Evolutionary conservation across 371 early-diverging fungal species (phyloP).

Genomic region (Haplosporangium sp.): DNA sequence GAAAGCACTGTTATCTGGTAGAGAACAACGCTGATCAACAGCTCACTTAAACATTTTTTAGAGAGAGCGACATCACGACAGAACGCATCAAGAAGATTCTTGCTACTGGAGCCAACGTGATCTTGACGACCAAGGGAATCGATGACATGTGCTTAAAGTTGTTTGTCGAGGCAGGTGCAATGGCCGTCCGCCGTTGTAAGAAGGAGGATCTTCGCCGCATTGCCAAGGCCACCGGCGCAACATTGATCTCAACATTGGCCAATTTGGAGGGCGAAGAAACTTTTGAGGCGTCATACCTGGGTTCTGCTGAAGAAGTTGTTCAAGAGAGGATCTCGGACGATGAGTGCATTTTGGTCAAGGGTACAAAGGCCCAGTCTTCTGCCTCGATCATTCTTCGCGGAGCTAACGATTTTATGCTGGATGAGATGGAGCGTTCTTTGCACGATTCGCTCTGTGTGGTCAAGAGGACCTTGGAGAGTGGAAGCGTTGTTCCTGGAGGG

Average conservation of each 20-base stretch:
- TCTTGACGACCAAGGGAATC: conserved; percentile 99
- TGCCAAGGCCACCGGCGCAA: conserved; percentile 96
- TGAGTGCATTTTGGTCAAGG: conserved; percentile 97
- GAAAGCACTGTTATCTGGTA: too few species aligned
- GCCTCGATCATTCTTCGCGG: conserved; percentile 98
- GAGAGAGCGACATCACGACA: conserved; percentile 96
- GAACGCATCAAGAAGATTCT: conserved; percentile 97
- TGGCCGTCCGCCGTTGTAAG: conserved; percentile 97
- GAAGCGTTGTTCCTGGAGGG: conserved; percentile 99
- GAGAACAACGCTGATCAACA: too few species aligned
- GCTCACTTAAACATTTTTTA: too few species aligned
- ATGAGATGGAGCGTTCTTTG: conserved; percentile 99
- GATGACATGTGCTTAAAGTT: conserved; percentile 99
- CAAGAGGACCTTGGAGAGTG: conserved; percentile 98
- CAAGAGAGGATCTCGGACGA: conserved; percentile 98
- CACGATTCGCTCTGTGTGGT: conserved; percentile 99
- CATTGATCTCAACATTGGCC: conserved; percentile 95
- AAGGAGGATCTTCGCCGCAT: conserved; percentile 98
- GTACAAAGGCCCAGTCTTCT: conserved; percentile 92
- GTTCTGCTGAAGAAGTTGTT: conserved; percentile 95
- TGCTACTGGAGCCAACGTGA: conserved; percentile 97
- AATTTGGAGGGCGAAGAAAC: conserved; percentile 99
- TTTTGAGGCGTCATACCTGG: conserved; percentile 91
- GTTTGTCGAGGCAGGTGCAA: conserved; percentile 95
- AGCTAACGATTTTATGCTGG: conserved; percentile 98